Base-by-base conservation (phyloP, 768 basidiomycete genomes). In the Boletus tylopilopsis region DNA sequence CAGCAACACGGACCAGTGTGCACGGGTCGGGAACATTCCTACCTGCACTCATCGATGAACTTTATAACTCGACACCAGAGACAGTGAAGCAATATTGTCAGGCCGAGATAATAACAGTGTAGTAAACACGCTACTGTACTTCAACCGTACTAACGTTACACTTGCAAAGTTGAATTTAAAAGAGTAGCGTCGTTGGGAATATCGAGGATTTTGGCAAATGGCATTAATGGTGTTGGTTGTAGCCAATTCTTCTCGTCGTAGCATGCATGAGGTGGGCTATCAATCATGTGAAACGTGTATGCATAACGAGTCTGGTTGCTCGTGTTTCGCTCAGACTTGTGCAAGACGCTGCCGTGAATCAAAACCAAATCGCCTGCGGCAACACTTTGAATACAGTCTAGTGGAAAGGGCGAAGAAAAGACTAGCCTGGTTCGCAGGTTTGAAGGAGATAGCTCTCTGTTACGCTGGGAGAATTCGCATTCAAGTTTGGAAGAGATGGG, bases 181-280 rank as follows among this genome's bases (percentile, higher is more conserved):
- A 16, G 37, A 23, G 46, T 43, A 24, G 34, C 29, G 18, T 42
- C 38, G n/a, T 53, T 51, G n/a, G 64, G 57, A 10, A 22, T 10
- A 6, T 71, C 66, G 7, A 88, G 60, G 22, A 88, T 69, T 54
- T 69, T 76, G 22, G 82, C 77, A 69, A 97, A 96, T 2, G 94
- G 90, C 85, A 90, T 86, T 12, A 74, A 78, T 10, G 71, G 55
- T 4, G 92, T 92, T 1, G 94, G 93, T 64, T 98, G 94, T 50
- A 97, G 71, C 94, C 94, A 96, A 63, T 96, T 97, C 79, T 90
- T 90, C 60, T 82, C 78, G 53, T 97, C 95, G 50, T 94, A 96
- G 34, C 63, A 69, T 7, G 82, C 87, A 58, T 77, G 69, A 21
- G 81, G 85, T 34, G 78, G 77, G 18, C 78, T 85, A 60, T 95